Conservation (phyloP, 345 rosid genomes). For the Aquilaria yunnanensis region DNA sequence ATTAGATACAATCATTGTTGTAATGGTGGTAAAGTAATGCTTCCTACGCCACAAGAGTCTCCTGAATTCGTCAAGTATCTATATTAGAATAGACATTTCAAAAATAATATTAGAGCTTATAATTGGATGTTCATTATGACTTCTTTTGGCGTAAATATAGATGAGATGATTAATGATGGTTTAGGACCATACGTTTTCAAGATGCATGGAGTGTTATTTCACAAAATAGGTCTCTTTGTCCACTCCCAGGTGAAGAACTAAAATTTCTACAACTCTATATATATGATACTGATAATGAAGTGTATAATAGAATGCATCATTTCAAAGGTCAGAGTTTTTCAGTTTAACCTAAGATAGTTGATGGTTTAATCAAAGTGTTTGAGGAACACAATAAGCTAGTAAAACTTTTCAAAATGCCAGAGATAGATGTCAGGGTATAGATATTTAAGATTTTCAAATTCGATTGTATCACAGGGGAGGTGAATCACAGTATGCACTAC, state of each 20-base stretch:
- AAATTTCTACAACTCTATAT: background rate
- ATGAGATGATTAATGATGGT: background rate
- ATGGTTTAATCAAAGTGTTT: background rate
- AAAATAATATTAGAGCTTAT: background rate
- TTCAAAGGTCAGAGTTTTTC: background rate
- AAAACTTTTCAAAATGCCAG: background rate
- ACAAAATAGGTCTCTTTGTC: background rate
- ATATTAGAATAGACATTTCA: background rate
- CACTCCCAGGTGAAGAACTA: background rate
- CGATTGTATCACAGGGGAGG: background rate
- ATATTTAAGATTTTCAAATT: background rate
- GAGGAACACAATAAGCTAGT: background rate
- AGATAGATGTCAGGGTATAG: background rate
- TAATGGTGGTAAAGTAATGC: too few relatives aligned
- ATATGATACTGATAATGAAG: background rate
- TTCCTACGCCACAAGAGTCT: too few relatives aligned
- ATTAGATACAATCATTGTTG: too few relatives aligned
- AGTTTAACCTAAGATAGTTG: background rate
- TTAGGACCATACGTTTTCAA: background rate
- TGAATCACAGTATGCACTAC: background rate
- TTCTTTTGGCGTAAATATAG: background rate
- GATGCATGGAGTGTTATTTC: background rate
- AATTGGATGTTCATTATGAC: background rate
- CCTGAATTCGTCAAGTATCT: too few relatives aligned
- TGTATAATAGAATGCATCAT: background rate